Evolutionary conservation across 768 basidiomycete genomes (phyloP), one percentile per base, ranked within the genome.

Genomic region (Mycena pura): DNA sequence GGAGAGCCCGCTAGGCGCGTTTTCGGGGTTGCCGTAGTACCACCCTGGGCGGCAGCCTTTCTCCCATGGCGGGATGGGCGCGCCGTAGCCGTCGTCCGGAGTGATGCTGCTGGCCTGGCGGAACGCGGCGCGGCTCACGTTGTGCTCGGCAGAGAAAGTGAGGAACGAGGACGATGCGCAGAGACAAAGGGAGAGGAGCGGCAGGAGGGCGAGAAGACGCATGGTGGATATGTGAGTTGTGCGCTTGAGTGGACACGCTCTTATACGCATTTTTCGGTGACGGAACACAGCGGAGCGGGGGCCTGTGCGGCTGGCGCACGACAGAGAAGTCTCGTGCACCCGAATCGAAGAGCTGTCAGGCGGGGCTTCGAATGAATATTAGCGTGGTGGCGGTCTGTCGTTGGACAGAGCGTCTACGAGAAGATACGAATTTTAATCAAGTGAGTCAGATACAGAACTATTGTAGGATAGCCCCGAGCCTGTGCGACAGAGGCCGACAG

Each of bases 21-120:
- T 8, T 15, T 39, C 5, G 15, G 29, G 29, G 41, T 5, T 7
- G 21, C 64, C 64, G 34, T 53, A 65, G 56, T 65, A 65, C 64
- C 64, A 62, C 6, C 64, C 64, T 14, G 64, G 64, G 1, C 34
- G 0, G 52, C 31, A n/a, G 27, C 27, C 41, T 1, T 31, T 14
- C 27, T 55, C 13, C 51, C 64, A 62, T 3, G 56, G 56, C 1
- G 56, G 46, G n/a, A 55, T 55, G 8, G 60, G 64, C 10, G 64
- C 64, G 45, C 56, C 56, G 34, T 59, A 62, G 36, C 22, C 19
- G 41, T 55, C 46, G 39, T 17, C n/a, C n/a, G 31, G 1, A 24
- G 4, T 50, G 25, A 62, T 43, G 50, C 11, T 17, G 10, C 28
- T 29, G 43, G 41, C 32, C 27, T 32, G 19, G 14, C 21, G 22